Evolutionary conservation across 306 rosid genomes (phyloP), one percentile per base, ranked within the genome.

Genomic region (Quercus wislizeni): DNA sequence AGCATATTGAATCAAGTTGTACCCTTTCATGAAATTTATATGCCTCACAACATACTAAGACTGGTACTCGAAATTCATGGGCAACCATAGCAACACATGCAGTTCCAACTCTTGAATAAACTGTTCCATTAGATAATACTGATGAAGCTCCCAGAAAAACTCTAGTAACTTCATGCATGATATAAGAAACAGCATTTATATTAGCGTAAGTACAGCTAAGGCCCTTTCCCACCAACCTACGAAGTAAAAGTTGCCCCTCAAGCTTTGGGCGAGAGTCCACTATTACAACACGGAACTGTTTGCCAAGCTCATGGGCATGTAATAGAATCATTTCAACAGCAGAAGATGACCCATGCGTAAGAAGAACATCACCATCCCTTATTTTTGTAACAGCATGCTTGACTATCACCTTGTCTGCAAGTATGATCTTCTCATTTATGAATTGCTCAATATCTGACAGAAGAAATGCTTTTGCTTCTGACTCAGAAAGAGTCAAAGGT

Each of bases 41-140:
- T 41, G 92, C 90, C 82, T 88, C 92, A 5, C 92, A 88, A 72
- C 92, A 88, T 31, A 88, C 88, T 49, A 88, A 77, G 78, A 88
- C 92, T 59, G 89, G 92, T 31, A 88, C 90, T 61, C 71, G 88
- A 74, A 82, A 84, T 31, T 81, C 86, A 82, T 88, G 88, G 80
- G 92, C 90, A 77, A 86, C 92, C 92, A 88, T 88, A 27, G 92
- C 92, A 79, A 88, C 85, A 77, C 86, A 79, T 70, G 92, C 89
- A 67, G 84, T 88, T 58, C 92, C 92, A 80, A 88, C 90, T 62
- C 89, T 86, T 55, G 92, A 88, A 76, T 81, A 88, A 46, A 88
- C 92, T 7, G 92, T 88, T 77, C 92, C 92, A 4, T 88, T 88
- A 55, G 92, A 81, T 38, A 88, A 71, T 52, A 88, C 85, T 1